Evolutionary conservation across 805 yeast genomes (phyloP).

Genomic region (Kregervanrija delftensis): DNA sequence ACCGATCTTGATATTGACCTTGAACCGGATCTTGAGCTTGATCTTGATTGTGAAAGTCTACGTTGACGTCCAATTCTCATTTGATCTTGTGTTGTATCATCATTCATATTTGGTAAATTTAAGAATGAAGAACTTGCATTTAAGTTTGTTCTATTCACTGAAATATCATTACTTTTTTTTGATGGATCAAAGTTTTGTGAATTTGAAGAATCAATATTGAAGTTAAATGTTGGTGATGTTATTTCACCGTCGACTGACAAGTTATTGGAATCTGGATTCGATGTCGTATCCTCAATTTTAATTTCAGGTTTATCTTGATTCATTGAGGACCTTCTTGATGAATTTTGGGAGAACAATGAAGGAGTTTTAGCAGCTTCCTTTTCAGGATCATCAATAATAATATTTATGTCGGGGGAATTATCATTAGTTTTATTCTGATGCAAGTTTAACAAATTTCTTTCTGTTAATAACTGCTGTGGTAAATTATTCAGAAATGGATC

Average conservation of each 20-base stretch:
- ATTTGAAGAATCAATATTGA: constrained; percentile 3
- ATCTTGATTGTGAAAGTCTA: constrained; percentile 26
- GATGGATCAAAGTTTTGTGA: too few relatives aligned
- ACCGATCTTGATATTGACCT: constrained; percentile 11
- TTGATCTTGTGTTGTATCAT: constrained; percentile 9
- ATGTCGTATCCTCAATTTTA: constrained; percentile 19
- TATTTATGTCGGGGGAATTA: constrained; percentile 13
- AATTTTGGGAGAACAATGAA: constrained; percentile 48
- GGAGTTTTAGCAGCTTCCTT: constrained; percentile 41
- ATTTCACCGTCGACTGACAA: not conserved
- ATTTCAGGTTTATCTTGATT: constrained; percentile 14
- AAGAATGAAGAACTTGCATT: not conserved
- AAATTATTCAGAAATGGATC: not conserved
- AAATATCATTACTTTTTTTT: not conserved
- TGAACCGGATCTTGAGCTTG: constrained; percentile 27
- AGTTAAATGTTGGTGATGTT: constrained; percentile 6
- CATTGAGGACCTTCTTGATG: constrained; percentile 32
- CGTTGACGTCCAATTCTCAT: constrained; percentile 37
- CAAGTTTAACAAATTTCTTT: constrained; percentile 4
- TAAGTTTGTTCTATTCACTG: not conserved
- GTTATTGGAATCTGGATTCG: not conserved
- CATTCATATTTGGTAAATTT: constrained; percentile 3
- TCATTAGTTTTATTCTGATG: constrained; percentile 13
- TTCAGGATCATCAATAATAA: constrained; percentile 32
- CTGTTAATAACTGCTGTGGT: not conserved